These are phyloP conservation scores for Pueraria montana DNA, from an alignment of 306 rosid genomes.

Conservation along the genomic window DNA sequence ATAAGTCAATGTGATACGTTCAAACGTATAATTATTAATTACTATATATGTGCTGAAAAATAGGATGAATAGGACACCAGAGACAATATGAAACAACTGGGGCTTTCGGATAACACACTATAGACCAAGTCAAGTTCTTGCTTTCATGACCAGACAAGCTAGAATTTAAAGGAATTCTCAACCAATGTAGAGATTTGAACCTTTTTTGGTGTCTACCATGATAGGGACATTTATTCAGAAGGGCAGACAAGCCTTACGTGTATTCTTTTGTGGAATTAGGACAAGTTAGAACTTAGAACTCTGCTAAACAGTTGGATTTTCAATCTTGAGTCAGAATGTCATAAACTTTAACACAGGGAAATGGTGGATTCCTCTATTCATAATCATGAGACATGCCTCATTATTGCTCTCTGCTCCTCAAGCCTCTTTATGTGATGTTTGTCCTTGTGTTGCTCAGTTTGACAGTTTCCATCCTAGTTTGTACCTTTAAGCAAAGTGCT, in stretches of 20 bases:
- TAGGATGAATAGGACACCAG: not conserved
- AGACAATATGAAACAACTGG: slow-evolving; percentile 31
- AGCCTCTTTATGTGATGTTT: not conserved
- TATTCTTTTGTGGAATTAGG: slow-evolving; percentile 42
- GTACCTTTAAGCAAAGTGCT: not conserved
- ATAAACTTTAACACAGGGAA: not conserved
- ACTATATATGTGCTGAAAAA: not conserved
- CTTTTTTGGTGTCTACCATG: slow-evolving; percentile 50
- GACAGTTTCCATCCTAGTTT: not conserved
- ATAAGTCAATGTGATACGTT: not conserved
- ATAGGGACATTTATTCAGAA: slow-evolving; percentile 40
- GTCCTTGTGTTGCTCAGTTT: slow-evolving; percentile 2
- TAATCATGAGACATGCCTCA: slow-evolving; percentile 29
- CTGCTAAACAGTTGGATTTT: slow-evolving; percentile 20
- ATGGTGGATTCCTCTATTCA: not conserved
- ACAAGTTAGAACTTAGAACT: slow-evolving; percentile 14
- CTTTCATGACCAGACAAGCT: slow-evolving; percentile 28
- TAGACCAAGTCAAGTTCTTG: slow-evolving; percentile 48
- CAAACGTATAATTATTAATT: not conserved
- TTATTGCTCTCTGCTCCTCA: not conserved
- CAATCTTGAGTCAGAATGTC: not conserved
- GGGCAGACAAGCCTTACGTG: slow-evolving; percentile 52
- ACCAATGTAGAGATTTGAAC: not conserved
- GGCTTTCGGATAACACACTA: not conserved
- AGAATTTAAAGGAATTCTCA: not conserved